Conservation (phyloP, 2,329 filamentous ascomycete species). For the Colletotrichum ledebouriae region DNA sequence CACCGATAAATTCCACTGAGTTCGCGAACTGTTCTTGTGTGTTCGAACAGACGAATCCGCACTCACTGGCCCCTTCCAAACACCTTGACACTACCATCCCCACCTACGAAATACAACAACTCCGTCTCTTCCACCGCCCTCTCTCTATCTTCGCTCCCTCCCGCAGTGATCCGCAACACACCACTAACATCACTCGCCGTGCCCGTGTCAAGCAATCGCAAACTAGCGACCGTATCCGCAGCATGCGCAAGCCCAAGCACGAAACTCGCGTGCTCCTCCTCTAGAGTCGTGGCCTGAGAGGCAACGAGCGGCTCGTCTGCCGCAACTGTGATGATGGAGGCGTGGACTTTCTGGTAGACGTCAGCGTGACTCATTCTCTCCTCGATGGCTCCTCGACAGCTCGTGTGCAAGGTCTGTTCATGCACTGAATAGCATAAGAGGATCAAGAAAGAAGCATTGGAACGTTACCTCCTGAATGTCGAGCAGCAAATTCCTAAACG, state of each 20-base stretch:
- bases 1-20: no score
- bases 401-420: no score
- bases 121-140: slow-evolving; percentile 71
- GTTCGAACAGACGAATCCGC: no score
- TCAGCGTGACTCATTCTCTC: slow-evolving; percentile 19
- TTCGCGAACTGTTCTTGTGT: no score
- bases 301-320: slow-evolving; percentile 80
- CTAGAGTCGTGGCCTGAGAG: slow-evolving; percentile 72
- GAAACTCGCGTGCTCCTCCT: slow-evolving; percentile 79
- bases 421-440: background rate
- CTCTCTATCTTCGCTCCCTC: slow-evolving; percentile 51
- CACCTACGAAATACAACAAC: slow-evolving; percentile 83
- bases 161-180: slow-evolving; percentile 81
- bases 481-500: slow-evolving; percentile 69
- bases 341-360: slow-evolving; percentile 67
- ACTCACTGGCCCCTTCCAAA: slow-evolving; percentile 81
- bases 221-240: slow-evolving; percentile 77
- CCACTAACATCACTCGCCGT: slow-evolving; percentile 93
- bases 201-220: slow-evolving; percentile 86
- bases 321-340: slow-evolving; percentile 76
- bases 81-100: slow-evolving; percentile 83
- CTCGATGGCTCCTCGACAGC: no score
- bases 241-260: slow-evolving; percentile 80
- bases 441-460: background rate
- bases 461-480: slow-evolving; percentile 72